Conservation (phyloP, 2,329 filamentous ascomycete species). For the Dendryphion nanum region DNA sequence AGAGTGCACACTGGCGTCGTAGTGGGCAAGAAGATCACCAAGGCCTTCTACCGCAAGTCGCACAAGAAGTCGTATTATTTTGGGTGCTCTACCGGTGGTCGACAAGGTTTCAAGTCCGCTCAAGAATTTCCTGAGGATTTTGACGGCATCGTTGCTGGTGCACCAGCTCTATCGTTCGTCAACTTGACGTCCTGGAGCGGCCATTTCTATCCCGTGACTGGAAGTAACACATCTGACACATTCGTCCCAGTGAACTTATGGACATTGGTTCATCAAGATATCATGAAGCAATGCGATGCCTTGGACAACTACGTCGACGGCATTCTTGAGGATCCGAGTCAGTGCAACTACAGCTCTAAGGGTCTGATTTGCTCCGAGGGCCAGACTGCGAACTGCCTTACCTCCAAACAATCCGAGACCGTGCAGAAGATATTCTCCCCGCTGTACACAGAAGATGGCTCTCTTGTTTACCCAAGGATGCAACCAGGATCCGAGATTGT, state of each 20-base stretch:
- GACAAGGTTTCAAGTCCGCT: slow-evolving; percentile 36
- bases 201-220: slow-evolving; percentile 27
- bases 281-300: slow-evolving; percentile 51
- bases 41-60: slow-evolving; percentile 36
- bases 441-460: slow-evolving; percentile 43
- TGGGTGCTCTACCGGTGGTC: slow-evolving; percentile 25
- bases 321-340: slow-evolving; percentile 47
- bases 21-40: slow-evolving; percentile 42
- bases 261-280: slow-evolving; percentile 40
- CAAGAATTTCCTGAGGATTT: slow-evolving; percentile 37
- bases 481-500: slow-evolving; percentile 48
- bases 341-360: slow-evolving; percentile 46
- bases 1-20: slow-evolving; percentile 21
- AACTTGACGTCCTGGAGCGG: slow-evolving; percentile 35
- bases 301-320: slow-evolving; percentile 51
- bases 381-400: slow-evolving; percentile 45
- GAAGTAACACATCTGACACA: slow-evolving; percentile 14
- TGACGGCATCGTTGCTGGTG: slow-evolving; percentile 38
- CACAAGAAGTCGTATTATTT: slow-evolving; percentile 37
- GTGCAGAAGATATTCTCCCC: slow-evolving; percentile 45
- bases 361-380: slow-evolving; percentile 37
- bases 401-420: slow-evolving; percentile 42
- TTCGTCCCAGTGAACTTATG: slow-evolving; percentile 43
- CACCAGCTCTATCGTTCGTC: slow-evolving; percentile 33
- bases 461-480: slow-evolving; percentile 52